Evolutionary conservation across 305 asterid species (phyloP).

Genomic region (Fraxinus angustifolia): DNA sequence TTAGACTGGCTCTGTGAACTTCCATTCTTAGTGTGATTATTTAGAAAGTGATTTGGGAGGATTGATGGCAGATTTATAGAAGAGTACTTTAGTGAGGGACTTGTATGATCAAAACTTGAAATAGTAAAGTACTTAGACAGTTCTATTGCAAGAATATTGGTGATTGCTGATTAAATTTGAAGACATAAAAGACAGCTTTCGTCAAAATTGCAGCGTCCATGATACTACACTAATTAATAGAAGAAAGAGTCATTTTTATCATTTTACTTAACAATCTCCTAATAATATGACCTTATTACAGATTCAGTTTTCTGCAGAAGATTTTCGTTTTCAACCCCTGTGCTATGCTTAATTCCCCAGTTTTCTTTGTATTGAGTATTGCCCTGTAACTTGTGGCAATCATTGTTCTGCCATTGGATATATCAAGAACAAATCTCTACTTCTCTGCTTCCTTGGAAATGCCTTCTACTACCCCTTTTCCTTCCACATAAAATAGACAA

Average conservation of each 20-base stretch:
- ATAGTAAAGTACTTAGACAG: neutral
- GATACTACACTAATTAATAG: neutral
- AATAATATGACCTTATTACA: neutral
- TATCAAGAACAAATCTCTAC: neutral
- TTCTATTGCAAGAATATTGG: neutral
- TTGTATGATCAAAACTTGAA: neutral
- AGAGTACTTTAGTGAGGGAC: neutral
- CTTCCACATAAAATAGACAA: neutral
- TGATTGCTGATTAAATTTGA: neutral
- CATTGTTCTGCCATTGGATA: neutral
- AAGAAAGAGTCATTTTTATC: neutral
- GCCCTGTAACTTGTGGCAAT: neutral
- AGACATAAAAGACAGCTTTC: neutral
- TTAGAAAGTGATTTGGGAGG: neutral
- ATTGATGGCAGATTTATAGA: neutral
- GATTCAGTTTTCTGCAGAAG: neutral
- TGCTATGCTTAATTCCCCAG: neutral
- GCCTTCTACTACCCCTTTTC: neutral
- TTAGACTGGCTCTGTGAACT: neutral
- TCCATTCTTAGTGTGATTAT: conserved; percentile 4
- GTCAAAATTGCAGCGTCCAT: neutral
- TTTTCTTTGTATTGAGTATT: neutral
- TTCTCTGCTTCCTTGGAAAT: neutral
- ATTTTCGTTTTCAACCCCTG: neutral
- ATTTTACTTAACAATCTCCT: neutral